Base-by-base conservation (phyloP, 2,329 filamentous ascomycete genomes). In the Amesomyces nigricolor region DNA sequence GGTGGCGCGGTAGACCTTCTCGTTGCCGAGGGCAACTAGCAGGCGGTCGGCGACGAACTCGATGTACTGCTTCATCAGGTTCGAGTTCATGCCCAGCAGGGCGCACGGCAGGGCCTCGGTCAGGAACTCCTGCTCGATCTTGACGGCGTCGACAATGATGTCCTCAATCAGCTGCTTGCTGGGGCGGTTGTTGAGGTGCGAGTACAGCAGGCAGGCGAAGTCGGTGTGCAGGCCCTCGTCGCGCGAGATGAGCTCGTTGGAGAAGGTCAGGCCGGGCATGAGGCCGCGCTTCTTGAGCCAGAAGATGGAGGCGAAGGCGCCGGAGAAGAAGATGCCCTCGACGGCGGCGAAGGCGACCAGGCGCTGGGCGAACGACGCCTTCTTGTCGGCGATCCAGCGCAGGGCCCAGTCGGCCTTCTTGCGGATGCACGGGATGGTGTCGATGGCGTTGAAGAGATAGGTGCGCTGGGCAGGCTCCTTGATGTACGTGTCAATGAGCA, bases 271-370 rank as follows among this genome's bases (percentile, higher is more conserved):
- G 66, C 94, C 94, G 47, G 94, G 88, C 94, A 99, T 99, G 64
- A 99, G 85, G 65, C 94, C 94, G 73, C 95, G 94, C 87, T 99
- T 99, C 89, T 97, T 99, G 70, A 99, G 81, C 94, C 94, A 99
- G 83, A 99, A 99, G 77, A 99, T 97, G 64, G 94, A 95, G 4
- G 94, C 94, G 68, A 99, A 99, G 22, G 94, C 95, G 62, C 94
- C 94, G 66, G 88, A 94, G 85, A 99, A 99, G 86, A 99, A 99
- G 78, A 99, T 99, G 71, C 94, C 94, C 78, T 99, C 94, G 53
- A 99, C 91, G 44, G 94, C 94, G 62, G 94, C 94, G 67, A 99
- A 99, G 63, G 94, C 94, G 61, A 99, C 87, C 16, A 99, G 86
- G 67, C 94, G 91, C 77, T 92, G 90, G 59, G 90, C 94, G 67